Evolutionary conservation across 805 yeast species (phyloP).

Genomic region (Candida oleophila): DNA sequence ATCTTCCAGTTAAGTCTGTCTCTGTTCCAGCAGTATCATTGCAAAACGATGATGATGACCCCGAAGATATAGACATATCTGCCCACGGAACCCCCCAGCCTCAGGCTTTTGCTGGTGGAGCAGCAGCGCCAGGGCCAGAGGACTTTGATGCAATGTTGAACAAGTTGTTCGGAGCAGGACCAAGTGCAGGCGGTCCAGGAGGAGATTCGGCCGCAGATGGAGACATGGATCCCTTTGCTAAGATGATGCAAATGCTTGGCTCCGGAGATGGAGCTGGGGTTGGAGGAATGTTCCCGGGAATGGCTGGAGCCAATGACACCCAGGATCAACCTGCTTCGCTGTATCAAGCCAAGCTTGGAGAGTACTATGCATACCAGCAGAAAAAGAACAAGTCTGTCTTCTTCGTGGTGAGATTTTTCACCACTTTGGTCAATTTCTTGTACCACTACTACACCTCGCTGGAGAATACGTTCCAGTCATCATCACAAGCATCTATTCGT

Average conservation of each 20-base stretch:
- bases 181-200: constrained; percentile 6
- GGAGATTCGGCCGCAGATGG: constrained; percentile 4
- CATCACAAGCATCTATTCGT: constrained; percentile 26
- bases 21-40: neutral
- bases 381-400: constrained; percentile 31
- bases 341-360: constrained; percentile 28
- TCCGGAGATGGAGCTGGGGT: neutral
- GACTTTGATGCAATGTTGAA: constrained; percentile 37
- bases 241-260: constrained; percentile 32
- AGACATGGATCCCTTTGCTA: constrained; percentile 25
- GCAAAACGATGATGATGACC: constrained; percentile 28
- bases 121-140: constrained; percentile 3
- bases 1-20: constrained; percentile 1
- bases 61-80: constrained; percentile 39
- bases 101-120: neutral
- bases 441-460: constrained; percentile 29
- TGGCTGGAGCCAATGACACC: constrained; percentile 4
- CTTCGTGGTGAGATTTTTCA: constrained; percentile 26
- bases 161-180: constrained; percentile 25
- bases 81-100: neutral
- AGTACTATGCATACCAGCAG: constrained; percentile 32
- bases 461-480: constrained; percentile 12
- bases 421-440: constrained; percentile 28
- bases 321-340: constrained; percentile 16
- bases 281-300: constrained; percentile 6